Conservation (phyloP, 2,329 filamentous ascomycete species). For the Talaromyces islandicus region DNA sequence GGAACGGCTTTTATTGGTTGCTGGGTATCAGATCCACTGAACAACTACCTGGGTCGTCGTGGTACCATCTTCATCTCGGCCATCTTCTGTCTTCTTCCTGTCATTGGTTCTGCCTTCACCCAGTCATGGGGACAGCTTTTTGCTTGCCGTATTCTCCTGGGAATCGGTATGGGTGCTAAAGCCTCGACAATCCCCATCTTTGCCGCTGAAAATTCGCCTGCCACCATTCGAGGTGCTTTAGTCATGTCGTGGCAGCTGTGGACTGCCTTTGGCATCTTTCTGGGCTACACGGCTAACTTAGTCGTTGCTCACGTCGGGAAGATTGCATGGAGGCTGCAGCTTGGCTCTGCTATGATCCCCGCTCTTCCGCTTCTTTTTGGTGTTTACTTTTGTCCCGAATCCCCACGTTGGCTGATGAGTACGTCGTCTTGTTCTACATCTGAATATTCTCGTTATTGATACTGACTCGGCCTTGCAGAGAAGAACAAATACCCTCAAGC, state of each 20-base stretch:
- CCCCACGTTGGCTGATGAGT: conserved; percentile 59
- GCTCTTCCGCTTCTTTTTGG: conserved; percentile 55
- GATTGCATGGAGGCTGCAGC: conserved; percentile 58
- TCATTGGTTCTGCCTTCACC: conserved; percentile 59
- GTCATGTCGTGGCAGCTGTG: conserved; percentile 52
- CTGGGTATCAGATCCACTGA: conserved; percentile 49
- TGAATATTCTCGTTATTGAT: neutral
- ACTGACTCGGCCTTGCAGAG: conserved; percentile 25
- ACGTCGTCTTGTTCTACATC: neutral
- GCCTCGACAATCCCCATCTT: conserved; percentile 52
- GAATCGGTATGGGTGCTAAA: conserved; percentile 58
- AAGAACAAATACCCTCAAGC: conserved; percentile 58
- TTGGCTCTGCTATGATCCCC: conserved; percentile 61
- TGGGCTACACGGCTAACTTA: conserved; percentile 61
- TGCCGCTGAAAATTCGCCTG: conserved; percentile 51
- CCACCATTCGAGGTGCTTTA: conserved; percentile 49
- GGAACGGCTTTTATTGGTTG: conserved; percentile 51
- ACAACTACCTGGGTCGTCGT: conserved; percentile 44
- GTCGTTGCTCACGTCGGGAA: conserved; percentile 54
- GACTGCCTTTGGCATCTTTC: conserved; percentile 59
- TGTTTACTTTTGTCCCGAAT: conserved; percentile 59
- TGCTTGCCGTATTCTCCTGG: conserved; percentile 52
- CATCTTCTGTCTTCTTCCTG: conserved; percentile 60
- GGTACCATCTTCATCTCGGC: conserved; percentile 60
- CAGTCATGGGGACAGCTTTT: conserved; percentile 57